These are phyloP conservation scores for Glarea lozoyensis DNA, from an alignment of 495 filamentous ascomycete species.

Conservation along the genomic window DNA sequence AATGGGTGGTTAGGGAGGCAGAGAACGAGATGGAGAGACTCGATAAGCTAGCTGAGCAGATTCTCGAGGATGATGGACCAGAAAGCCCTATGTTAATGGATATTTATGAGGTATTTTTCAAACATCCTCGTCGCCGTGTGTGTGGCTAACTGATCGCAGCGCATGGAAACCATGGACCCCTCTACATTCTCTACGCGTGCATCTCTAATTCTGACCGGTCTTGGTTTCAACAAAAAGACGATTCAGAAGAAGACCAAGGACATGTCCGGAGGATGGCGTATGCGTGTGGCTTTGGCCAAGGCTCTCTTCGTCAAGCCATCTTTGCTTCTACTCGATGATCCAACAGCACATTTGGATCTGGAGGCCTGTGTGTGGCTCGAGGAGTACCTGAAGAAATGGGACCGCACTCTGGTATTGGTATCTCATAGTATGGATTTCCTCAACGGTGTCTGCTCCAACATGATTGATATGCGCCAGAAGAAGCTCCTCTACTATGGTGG, in stretches of 20 bases:
- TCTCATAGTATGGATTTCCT: conserved; percentile 98
- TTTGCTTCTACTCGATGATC: conserved; percentile 92
- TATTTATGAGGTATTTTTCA: conserved; percentile 75
- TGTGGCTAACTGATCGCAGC: conserved; percentile 46
- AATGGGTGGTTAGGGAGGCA: conserved; percentile 95
- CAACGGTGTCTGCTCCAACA: conserved; percentile 97
- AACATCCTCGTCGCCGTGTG: not conserved
- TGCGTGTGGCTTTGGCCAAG: conserved; percentile 97
- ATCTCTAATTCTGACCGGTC: conserved; percentile 94
- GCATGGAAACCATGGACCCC: conserved; percentile 98
- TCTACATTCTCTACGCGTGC: conserved; percentile 98
- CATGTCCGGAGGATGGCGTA: conserved; percentile 99
- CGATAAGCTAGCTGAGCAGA: conserved; percentile 81
- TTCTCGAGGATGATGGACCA: conserved; percentile 83
- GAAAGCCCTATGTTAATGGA: conserved; percentile 89
- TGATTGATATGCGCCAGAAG: conserved; percentile 95
- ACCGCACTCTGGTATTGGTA: conserved; percentile 91
- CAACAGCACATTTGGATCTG: conserved; percentile 97
- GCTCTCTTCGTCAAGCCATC: conserved; percentile 98
- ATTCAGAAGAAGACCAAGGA: conserved; percentile 99
- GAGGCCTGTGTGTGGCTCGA: conserved; percentile 99
- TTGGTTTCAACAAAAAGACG: conserved; percentile 95
- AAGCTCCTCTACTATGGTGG: conserved; percentile 96
- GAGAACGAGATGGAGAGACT: conserved; percentile 86
- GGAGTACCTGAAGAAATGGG: conserved; percentile 99